phyloP scores from a whole-genome alignment of 306 rosid species.

The Castanea crenata region DNA sequence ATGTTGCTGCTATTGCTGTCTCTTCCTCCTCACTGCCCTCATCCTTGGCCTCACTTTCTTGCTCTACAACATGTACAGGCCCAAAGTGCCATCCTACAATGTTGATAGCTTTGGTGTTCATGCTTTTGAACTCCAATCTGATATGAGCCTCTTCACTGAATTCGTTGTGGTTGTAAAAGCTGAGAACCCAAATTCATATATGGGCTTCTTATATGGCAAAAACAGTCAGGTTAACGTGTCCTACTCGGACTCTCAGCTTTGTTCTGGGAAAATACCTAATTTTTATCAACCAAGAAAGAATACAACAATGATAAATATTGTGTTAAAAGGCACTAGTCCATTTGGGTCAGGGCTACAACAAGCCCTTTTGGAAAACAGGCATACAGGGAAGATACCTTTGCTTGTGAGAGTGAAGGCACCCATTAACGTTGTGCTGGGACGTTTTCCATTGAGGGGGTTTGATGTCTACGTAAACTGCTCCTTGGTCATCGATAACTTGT shows the following conservation, averaged over 20 bases:
- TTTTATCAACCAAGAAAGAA: constrained; percentile 41
- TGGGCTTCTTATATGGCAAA: constrained; percentile 36
- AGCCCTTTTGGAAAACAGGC: constrained; percentile 6
- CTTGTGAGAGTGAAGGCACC: constrained; percentile 34
- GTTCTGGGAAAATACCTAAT: constrained; percentile 29
- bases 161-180: constrained; percentile 31
- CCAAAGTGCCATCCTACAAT: constrained; percentile 33
- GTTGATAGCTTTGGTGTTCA: constrained; percentile 26
- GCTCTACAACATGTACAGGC: constrained; percentile 17
- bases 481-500: constrained; percentile 37
- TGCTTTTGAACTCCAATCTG: constrained; percentile 17
- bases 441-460: constrained; percentile 10
- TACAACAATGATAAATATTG: constrained; percentile 17
- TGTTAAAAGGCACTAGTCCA: constrained; percentile 32
- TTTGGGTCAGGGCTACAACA: constrained; percentile 19
- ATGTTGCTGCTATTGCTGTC: constrained; percentile 32
- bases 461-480: constrained; percentile 30
- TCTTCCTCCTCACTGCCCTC: constrained; percentile 29
- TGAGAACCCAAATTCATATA: constrained; percentile 37
- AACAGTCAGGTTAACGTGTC: constrained; percentile 14
- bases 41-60: background rate
- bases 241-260: constrained; percentile 27
- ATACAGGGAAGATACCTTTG: constrained; percentile 32
- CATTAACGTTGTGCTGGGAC: constrained; percentile 24
- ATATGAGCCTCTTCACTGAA: constrained; percentile 17